Evolutionary conservation across 2,329 filamentous ascomycete genomes (phyloP).

Genomic region (Fusarium transvaalense): DNA sequence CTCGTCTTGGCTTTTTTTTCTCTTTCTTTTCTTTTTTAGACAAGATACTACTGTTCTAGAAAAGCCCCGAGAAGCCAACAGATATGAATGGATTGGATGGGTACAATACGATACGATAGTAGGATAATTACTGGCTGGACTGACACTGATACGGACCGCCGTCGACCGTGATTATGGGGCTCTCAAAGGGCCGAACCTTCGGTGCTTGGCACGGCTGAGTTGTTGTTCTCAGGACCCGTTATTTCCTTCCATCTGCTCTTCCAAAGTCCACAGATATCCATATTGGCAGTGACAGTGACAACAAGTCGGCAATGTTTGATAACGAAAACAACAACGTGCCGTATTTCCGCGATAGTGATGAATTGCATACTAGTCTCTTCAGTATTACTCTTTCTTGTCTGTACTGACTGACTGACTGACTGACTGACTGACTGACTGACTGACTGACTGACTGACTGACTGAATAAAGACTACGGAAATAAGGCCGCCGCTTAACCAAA

Average conservation of each 20-base stretch:
- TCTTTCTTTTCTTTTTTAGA: too few relatives aligned
- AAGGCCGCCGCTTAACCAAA: constrained; percentile 26
- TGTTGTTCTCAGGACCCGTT: constrained; percentile 40
- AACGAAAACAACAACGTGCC: constrained; percentile 1
- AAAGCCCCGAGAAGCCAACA: not conserved
- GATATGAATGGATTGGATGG: not conserved
- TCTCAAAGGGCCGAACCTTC: constrained; percentile 36
- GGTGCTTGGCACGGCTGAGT: constrained; percentile 42
- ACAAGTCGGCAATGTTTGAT: not conserved
- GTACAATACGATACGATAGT: not conserved
- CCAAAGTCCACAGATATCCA: constrained; percentile 16
- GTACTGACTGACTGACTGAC: too few relatives aligned
- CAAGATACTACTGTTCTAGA: not conserved
- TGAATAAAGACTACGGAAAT: constrained; percentile 16
- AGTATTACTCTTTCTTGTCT: too few relatives aligned
- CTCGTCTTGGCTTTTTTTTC: not conserved
- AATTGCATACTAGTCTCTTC: not conserved
- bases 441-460: not conserved
- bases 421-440: too few relatives aligned
- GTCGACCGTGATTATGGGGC: not conserved
- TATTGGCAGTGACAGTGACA: constrained; percentile 10
- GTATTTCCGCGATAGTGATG: not conserved
- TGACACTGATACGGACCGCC: not conserved
- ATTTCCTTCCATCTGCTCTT: constrained; percentile 19
- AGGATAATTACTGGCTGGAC: not conserved